phyloP scores from a whole-genome alignment of 1,284 basidiomycete genomes.

The Xanthoconium separans region DNA sequence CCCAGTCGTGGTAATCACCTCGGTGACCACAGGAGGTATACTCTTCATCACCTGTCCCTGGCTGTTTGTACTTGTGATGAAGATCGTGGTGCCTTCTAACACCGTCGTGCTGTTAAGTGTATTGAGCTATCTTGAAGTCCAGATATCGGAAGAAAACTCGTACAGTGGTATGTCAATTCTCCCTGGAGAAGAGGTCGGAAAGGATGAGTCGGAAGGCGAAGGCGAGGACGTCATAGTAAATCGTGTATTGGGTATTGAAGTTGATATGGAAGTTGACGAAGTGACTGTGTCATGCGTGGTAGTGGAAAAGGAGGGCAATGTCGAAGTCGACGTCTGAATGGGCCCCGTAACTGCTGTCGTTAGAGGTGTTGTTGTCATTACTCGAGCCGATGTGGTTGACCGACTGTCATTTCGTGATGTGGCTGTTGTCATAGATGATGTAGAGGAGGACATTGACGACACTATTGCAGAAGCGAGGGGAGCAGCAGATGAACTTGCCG shows the following conservation, averaged over 20 bases:
- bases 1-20: conserved; percentile 52
- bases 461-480: conserved; percentile 3
- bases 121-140: conserved; percentile 14
- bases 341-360: conserved; percentile 7
- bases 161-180: conserved; percentile 23
- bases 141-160: conserved; percentile 15
- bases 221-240: conserved; percentile 14
- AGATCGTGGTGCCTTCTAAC: conserved; percentile 47
- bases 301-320: conserved; percentile 8
- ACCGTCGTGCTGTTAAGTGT: conserved; percentile 47
- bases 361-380: conserved; percentile 9
- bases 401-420: conserved; percentile 7
- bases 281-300: conserved; percentile 1
- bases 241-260: conserved; percentile 5
- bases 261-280: conserved; percentile 5
- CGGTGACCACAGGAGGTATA: conserved; percentile 56
- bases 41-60: conserved; percentile 49
- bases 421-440: not conserved
- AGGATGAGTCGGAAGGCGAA: conserved; percentile 15
- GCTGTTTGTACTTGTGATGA: conserved; percentile 57
- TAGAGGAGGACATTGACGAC: conserved; percentile 11
- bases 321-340: conserved; percentile 3
- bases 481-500: conserved; percentile 7
- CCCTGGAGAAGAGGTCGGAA: conserved; percentile 17
- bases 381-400: conserved; percentile 10